These are phyloP conservation scores for Darksidea phi DNA, from an alignment of 495 filamentous ascomycete species.

Conservation along the genomic window DNA sequence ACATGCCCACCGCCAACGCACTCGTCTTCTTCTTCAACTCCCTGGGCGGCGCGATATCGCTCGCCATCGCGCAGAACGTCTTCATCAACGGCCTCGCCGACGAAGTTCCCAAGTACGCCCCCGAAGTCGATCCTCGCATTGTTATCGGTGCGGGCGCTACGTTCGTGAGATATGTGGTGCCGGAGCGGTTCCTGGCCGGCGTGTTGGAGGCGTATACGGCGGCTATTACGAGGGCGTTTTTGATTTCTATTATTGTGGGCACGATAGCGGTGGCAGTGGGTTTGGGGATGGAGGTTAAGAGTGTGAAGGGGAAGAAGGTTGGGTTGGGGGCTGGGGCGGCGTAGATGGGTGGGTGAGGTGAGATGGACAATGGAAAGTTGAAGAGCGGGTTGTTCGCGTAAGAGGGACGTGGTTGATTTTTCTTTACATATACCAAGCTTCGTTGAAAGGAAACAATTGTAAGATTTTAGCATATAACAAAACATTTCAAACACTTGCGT, in stretches of 20 bases:
- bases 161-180: conserved; percentile 36
- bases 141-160: conserved; percentile 43
- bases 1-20: conserved; percentile 44
- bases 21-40: conserved; percentile 44
- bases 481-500: too few relatives aligned
- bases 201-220: conserved; percentile 41
- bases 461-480: too few relatives aligned
- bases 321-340: too few relatives aligned
- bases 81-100: conserved; percentile 39
- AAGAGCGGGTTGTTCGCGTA: too few relatives aligned
- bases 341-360: too few relatives aligned
- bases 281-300: conserved; percentile 42
- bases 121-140: conserved; percentile 32
- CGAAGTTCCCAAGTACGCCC: conserved; percentile 33
- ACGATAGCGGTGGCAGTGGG: conserved; percentile 36
- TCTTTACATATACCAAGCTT: too few relatives aligned
- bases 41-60: conserved; percentile 41
- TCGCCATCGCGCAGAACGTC: conserved; percentile 44
- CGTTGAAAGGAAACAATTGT: too few relatives aligned
- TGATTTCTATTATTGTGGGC: conserved; percentile 35
- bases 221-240: conserved; percentile 38
- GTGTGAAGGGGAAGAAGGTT: conserved; percentile 41
- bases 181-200: conserved; percentile 29
- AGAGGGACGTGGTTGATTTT: too few relatives aligned
- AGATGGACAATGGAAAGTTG: too few relatives aligned